Evolutionary conservation across 441 rosid genomes (phyloP).

Genomic region (Adansonia rubrostipa): DNA sequence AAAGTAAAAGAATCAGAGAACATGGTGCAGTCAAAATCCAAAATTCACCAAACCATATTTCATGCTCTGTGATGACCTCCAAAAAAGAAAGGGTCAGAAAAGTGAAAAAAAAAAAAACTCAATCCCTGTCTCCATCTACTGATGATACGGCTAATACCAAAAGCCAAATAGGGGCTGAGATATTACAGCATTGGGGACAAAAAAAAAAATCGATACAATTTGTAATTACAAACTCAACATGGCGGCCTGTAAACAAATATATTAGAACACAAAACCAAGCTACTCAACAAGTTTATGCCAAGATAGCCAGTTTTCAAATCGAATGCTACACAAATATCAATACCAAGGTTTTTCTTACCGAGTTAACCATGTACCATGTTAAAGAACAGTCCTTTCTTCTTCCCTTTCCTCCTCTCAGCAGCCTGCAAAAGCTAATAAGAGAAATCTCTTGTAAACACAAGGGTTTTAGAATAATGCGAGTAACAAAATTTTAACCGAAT

Average conservation of each 20-base stretch:
- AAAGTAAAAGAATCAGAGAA: too few relatives aligned
- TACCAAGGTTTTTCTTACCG: neutral
- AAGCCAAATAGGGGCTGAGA: neutral
- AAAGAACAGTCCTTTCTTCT: slow-evolving; percentile 74
- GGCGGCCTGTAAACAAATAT: slow-evolving; percentile 11
- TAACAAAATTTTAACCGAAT: neutral
- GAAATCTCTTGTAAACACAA: neutral
- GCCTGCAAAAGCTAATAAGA: slow-evolving; percentile 54
- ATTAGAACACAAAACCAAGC: neutral
- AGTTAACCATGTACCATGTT: slow-evolving; percentile 40
- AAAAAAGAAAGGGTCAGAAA: neutral
- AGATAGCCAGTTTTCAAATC: neutral
- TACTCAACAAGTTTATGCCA: neutral
- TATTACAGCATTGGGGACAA: neutral
- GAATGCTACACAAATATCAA: neutral
- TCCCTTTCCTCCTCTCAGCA: slow-evolving; percentile 76
- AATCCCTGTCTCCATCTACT: neutral
- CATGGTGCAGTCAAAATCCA: too few relatives aligned
- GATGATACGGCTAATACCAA: neutral
- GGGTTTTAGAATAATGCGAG: neutral
- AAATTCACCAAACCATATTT: too few relatives aligned
- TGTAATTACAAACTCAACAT: slow-evolving; percentile 22
- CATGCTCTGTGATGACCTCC: neutral
- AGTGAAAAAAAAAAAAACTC: neutral
- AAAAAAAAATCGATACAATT: slow-evolving; percentile 13